A percentile compares a stretch with the other conserved stretches of the same genome.
These are phyloP conservation scores for Talaromyces rugulosus DNA, from an alignment of 2,329 filamentous ascomycete species.

Conservation along the genomic window DNA sequence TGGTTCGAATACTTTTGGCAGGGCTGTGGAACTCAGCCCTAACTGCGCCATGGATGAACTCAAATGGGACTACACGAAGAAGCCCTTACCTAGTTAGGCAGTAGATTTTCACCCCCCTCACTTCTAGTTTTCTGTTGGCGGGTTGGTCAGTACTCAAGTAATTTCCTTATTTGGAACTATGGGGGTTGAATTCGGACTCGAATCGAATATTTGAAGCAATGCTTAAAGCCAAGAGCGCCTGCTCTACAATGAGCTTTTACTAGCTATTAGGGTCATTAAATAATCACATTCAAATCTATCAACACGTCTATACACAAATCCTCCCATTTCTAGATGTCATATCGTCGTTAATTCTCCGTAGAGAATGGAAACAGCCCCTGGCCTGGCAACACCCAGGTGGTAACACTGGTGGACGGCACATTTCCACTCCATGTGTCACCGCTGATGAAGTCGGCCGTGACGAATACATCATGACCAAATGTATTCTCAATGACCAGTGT, in stretches of 20 bases:
- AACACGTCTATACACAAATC: neutral
- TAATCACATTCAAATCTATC: neutral
- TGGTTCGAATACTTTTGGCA: neutral
- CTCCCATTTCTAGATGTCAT: neutral
- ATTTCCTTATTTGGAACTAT: neutral
- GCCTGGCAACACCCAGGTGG: slow-evolving; percentile 12
- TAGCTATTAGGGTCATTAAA: neutral
- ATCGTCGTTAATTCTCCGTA: neutral
- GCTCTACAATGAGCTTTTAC: neutral
- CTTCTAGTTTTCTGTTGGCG: neutral
- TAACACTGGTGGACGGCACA: slow-evolving; percentile 10
- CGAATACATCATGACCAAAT: slow-evolving; percentile 5
- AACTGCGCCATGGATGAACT: neutral
- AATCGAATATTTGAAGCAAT: neutral
- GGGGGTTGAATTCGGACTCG: neutral
- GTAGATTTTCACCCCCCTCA: neutral
- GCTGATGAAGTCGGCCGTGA: slow-evolving; percentile 5
- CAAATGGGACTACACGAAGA: neutral
- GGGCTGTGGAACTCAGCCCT: neutral
- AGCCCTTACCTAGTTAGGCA: neutral
- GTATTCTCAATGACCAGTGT: slow-evolving; percentile 11
- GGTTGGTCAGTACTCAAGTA: neutral
- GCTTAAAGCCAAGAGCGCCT: neutral
- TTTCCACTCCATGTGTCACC: slow-evolving; percentile 7
- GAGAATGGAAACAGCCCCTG: neutral